phyloP scores from a whole-genome alignment of 805 yeast species.

The Cyberlindnera bimundalis region DNA sequence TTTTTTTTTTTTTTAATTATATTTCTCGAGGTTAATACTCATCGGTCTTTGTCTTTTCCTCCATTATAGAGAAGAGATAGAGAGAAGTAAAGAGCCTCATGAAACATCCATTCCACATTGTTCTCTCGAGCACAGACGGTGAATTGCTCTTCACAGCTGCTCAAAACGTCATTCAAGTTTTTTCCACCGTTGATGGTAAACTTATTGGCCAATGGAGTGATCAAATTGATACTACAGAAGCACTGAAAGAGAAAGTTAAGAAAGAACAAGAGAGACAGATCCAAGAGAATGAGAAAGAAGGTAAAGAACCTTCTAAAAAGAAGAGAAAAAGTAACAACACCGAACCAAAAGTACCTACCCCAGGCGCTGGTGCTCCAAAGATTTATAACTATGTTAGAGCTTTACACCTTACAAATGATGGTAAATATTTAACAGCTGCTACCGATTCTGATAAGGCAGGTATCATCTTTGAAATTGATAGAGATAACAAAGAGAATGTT shows the following conservation, averaged over 20 bases:
- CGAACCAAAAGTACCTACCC: slow-evolving; percentile 53
- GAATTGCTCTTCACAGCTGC: slow-evolving; percentile 51
- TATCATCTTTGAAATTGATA: slow-evolving; percentile 48
- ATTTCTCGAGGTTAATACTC: background rate
- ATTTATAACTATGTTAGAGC: slow-evolving; percentile 66
- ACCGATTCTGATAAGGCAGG: slow-evolving; percentile 85
- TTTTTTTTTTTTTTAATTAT: background rate
- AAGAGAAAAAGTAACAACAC: slow-evolving; percentile 34
- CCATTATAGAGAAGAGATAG: background rate
- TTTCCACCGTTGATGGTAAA: slow-evolving; percentile 36
- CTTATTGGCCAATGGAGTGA: slow-evolving; percentile 64
- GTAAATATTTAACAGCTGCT: slow-evolving; percentile 56
- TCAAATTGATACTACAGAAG: slow-evolving; percentile 44
- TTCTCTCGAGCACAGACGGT: slow-evolving; percentile 43
- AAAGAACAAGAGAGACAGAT: slow-evolving; percentile 34
- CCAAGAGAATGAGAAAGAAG: slow-evolving; percentile 31
- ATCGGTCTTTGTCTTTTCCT: background rate
- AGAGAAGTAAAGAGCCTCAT: slow-evolving; percentile 31
- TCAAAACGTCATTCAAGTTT: slow-evolving; percentile 58
- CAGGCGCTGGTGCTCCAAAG: slow-evolving; percentile 69
- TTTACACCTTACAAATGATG: slow-evolving; percentile 50
- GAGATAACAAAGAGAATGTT: slow-evolving; percentile 29
- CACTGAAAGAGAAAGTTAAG: slow-evolving; percentile 46
- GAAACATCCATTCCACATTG: slow-evolving; percentile 72
- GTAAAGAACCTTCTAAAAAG: slow-evolving; percentile 32